A percentile compares a stretch with the other conserved stretches of the same genome.
Conservation (phyloP, 2,329 filamentous ascomycete genomes). For the Esteya vermicola region DNA sequence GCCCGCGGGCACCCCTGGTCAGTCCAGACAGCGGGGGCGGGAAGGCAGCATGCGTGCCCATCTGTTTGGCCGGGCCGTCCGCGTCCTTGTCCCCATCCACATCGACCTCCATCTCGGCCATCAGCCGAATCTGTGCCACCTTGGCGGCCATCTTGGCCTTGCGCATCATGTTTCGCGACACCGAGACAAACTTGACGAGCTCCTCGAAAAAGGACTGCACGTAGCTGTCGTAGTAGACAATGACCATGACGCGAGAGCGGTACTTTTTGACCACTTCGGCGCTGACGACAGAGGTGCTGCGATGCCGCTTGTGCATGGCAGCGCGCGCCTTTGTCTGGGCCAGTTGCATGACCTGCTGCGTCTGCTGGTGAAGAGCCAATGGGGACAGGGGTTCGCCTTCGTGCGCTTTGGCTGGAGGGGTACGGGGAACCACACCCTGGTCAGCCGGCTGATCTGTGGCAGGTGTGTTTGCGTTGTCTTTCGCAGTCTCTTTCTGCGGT, state of each 20-base stretch:
- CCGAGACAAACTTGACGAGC: conserved; percentile 68
- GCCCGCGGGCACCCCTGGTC: conserved; percentile 5
- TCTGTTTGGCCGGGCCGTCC: too few species aligned
- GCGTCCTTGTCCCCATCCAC: conserved; percentile 7
- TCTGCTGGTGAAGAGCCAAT: conserved; percentile 6
- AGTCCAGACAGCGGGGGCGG: too few species aligned
- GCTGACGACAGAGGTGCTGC: conserved; percentile 37
- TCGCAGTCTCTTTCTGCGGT: neutral
- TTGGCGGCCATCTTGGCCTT: conserved; percentile 77
- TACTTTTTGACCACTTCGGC: conserved; percentile 43
- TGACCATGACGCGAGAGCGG: conserved; percentile 59
- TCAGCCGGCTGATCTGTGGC: neutral
- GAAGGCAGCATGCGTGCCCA: too few species aligned
- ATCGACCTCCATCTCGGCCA: conserved; percentile 31
- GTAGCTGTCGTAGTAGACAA: conserved; percentile 86
- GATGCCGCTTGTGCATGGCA: conserved; percentile 30
- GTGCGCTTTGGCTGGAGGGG: conserved; percentile 6
- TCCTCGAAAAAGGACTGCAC: conserved; percentile 73
- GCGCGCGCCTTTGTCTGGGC: conserved; percentile 31
- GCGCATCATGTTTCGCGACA: conserved; percentile 68
- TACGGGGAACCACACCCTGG: conserved; percentile 1
- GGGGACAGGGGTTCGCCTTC: conserved; percentile 4
- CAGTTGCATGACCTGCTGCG: conserved; percentile 2
- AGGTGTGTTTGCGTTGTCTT: too few species aligned
- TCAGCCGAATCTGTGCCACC: conserved; percentile 48